A percentile compares a stretch with the other conserved stretches of the same genome.
Conservation (phyloP, 2,329 filamentous ascomycete genomes). For the Gyromitra esculenta region DNA sequence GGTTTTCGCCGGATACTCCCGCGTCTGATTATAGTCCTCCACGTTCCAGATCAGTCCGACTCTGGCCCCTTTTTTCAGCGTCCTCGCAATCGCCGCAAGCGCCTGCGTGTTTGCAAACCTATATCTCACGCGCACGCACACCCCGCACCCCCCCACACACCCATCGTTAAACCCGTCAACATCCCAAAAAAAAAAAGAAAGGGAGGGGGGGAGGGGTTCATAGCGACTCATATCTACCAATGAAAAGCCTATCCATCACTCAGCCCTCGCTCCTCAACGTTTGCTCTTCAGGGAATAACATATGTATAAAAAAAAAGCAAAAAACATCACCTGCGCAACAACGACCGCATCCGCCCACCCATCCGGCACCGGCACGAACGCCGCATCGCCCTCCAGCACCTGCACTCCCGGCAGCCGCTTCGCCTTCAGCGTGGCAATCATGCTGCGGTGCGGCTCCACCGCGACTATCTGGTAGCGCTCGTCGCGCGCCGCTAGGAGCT, state of each 20-base stretch:
- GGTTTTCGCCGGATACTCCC: conserved; percentile 59
- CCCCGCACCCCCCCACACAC: not conserved
- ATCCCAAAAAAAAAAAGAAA: not conserved
- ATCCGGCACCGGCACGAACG: conserved; percentile 67
- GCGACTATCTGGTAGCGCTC: conserved; percentile 71
- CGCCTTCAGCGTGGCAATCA: conserved; percentile 69
- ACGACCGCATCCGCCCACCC: conserved; percentile 73
- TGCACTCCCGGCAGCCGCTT: conserved; percentile 69
- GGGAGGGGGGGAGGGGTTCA: not conserved
- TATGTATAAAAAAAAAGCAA: not conserved
- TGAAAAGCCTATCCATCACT: conserved; percentile 61
- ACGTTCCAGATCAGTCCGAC: conserved; percentile 79
- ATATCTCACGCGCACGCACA: not conserved
- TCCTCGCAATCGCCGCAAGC: conserved; percentile 73
- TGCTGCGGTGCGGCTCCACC: conserved; percentile 73
- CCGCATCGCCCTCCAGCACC: conserved; percentile 69
- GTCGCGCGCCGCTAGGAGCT: conserved; percentile 68
- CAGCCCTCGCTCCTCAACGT: not conserved
- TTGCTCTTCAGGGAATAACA: not conserved
- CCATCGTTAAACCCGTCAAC: not conserved
- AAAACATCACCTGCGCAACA: conserved; percentile 71
- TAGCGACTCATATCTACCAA: conserved; percentile 64
- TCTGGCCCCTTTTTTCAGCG: conserved; percentile 69
- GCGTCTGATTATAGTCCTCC: conserved; percentile 70
- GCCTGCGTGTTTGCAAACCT: conserved; percentile 75